Evolutionary conservation across 139 green algal species (phyloP).

Genomic region (Picochlorum sp.): DNA sequence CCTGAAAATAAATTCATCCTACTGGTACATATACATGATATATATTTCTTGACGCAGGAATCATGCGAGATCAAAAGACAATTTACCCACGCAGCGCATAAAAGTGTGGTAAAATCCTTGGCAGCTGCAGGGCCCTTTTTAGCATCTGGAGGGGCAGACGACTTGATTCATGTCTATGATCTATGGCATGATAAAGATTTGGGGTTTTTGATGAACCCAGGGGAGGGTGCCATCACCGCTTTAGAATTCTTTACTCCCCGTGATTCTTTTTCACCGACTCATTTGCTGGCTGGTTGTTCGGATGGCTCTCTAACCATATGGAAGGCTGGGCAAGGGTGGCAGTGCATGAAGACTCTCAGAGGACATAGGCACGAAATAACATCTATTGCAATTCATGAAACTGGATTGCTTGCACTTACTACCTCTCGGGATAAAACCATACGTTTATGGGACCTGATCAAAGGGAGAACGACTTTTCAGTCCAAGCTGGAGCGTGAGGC

Average conservation of each 20-base stretch:
- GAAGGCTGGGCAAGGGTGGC: constrained; percentile 51
- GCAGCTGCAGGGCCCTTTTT: constrained; percentile 40
- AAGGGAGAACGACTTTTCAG: constrained; percentile 49
- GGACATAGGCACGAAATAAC: constrained; percentile 50
- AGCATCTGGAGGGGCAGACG: constrained; percentile 62
- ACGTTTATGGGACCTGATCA: constrained; percentile 76
- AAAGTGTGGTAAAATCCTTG: constrained; percentile 63
- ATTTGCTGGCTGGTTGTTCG: constrained; percentile 67
- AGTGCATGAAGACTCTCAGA: constrained; percentile 58
- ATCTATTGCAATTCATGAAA: constrained; percentile 54
- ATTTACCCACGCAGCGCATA: constrained; percentile 51
- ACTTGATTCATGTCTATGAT: constrained; percentile 70
- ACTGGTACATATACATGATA: not conserved
- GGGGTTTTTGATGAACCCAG: constrained; percentile 74
- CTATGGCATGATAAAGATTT: constrained; percentile 50
- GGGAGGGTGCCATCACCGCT: constrained; percentile 60
- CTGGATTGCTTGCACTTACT: constrained; percentile 61
- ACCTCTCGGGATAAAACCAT: constrained; percentile 46
- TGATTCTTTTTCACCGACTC: constrained; percentile 29
- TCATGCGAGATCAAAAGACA: constrained; percentile 8
- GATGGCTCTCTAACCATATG: constrained; percentile 72
- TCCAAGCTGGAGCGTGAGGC: constrained; percentile 38
- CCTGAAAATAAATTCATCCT: not conserved
- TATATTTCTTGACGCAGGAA: constrained; percentile 3
- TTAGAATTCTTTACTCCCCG: constrained; percentile 45